Conservation (phyloP, 1,284 basidiomycete species). For the Apiotrichum gracile region DNA sequence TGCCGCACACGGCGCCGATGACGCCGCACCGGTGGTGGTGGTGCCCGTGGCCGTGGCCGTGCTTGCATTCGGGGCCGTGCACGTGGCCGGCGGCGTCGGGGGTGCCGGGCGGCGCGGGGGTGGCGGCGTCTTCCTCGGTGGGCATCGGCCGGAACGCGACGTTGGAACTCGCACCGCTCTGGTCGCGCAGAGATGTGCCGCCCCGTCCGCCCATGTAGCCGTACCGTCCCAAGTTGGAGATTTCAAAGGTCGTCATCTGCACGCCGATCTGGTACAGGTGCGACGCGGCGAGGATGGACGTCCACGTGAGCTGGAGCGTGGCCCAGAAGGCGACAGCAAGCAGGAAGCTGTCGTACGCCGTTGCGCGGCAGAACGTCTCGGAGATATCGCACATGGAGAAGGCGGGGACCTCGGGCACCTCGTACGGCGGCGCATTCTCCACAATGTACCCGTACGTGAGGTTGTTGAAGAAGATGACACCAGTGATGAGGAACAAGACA, state of each 20-base stretch:
- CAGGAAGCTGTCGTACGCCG: conserved; percentile 69
- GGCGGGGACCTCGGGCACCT: conserved; percentile 50
- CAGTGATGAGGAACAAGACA: conserved; percentile 73
- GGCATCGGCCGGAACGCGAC: conserved; percentile 15
- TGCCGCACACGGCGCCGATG: conserved; percentile 34
- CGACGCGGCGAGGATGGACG: conserved; percentile 71
- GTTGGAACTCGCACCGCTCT: conserved; percentile 43
- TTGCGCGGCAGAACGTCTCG: conserved; percentile 60
- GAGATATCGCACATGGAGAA: conserved; percentile 59
- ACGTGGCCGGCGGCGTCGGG: not conserved
- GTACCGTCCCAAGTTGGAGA: conserved; percentile 87
- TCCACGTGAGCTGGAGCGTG: conserved; percentile 89
- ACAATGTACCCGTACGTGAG: conserved; percentile 62
- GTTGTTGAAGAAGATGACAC: conserved; percentile 73
- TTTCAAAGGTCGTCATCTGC: conserved; percentile 95
- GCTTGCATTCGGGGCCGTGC: conserved; percentile 3
- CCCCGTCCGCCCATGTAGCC: conserved; percentile 93
- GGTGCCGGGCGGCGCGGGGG: not conserved
- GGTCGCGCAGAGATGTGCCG: conserved; percentile 52
- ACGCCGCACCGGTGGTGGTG: conserved; percentile 40
- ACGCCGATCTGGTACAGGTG: conserved; percentile 88
- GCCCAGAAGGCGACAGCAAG: conserved; percentile 76
- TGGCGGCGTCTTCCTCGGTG: not conserved
- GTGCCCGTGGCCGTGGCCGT: conserved; percentile 22
- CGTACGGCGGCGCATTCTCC: conserved; percentile 46